These are phyloP conservation scores for Groenewaldozyma salmanticensis DNA, from an alignment of 805 yeast species.

Conservation along the genomic window DNA sequence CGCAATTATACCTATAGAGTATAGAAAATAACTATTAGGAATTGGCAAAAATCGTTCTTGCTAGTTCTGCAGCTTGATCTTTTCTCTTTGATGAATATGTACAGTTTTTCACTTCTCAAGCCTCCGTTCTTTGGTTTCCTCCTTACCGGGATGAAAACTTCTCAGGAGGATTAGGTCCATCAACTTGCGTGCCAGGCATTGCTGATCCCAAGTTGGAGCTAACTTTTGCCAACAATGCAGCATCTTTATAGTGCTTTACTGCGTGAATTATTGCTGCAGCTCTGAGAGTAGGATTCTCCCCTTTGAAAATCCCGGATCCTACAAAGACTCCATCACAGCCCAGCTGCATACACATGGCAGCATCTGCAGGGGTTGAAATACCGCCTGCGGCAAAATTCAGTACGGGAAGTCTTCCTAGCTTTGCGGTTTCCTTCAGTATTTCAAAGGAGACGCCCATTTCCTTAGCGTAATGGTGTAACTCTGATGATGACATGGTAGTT, in stretches of 20 bases:
- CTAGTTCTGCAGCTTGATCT: too few relatives aligned
- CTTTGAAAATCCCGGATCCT: conserved; percentile 71
- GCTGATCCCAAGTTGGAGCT: conserved; percentile 65
- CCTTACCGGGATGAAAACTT: background rate
- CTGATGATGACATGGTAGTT: conserved; percentile 33
- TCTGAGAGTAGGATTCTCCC: conserved; percentile 59
- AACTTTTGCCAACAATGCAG: conserved; percentile 48
- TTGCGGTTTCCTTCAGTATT: conserved; percentile 40
- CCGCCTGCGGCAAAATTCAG: conserved; percentile 88
- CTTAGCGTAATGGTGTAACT: conserved; percentile 42
- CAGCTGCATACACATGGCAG: conserved; percentile 71
- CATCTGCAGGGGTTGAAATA: conserved; percentile 81
- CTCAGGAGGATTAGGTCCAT: background rate
- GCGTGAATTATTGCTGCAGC: conserved; percentile 77
- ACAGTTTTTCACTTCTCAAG: too few relatives aligned
- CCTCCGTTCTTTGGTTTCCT: too few relatives aligned
- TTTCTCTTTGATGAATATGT: too few relatives aligned
- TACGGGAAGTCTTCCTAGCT: conserved; percentile 59
- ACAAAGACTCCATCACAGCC: conserved; percentile 77
- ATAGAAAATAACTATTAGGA: too few relatives aligned
- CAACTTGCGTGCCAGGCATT: conserved; percentile 64
- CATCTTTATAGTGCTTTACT: conserved; percentile 59
- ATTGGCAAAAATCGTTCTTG: too few relatives aligned
- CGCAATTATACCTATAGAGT: too few relatives aligned
- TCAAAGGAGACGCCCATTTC: conserved; percentile 50